phyloP scores from a whole-genome alignment of 1,139 yeast genomes.

The Diutina ranongensis region DNA sequence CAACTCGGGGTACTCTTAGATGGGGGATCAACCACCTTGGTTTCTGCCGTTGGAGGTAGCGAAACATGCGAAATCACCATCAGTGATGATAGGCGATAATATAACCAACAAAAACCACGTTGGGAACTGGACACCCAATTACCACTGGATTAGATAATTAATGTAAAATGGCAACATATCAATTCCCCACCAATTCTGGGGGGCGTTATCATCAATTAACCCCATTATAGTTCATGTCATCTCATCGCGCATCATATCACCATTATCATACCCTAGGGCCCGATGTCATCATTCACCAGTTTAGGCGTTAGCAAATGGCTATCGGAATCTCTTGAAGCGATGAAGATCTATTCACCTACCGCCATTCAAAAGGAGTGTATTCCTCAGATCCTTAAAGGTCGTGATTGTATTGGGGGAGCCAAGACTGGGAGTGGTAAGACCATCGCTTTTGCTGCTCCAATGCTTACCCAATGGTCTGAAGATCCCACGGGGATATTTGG shows the following conservation, averaged over 20 bases:
- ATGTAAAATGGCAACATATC: too few species aligned
- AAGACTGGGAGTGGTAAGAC: slow-evolving; percentile 98
- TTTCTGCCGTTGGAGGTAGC: neutral
- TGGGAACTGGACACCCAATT: too few species aligned
- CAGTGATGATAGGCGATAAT: too few species aligned
- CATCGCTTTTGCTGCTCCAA: slow-evolving; percentile 93
- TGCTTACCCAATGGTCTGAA: slow-evolving; percentile 86
- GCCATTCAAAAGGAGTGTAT: slow-evolving; percentile 82
- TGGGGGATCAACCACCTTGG: neutral
- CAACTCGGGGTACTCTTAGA: neutral
- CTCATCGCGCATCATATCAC: neutral
- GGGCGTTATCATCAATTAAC: too few species aligned
- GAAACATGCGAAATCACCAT: neutral
- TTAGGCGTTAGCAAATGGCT: slow-evolving; percentile 85
- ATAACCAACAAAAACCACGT: too few species aligned
- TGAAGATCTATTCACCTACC: slow-evolving; percentile 79
- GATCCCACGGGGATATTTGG: slow-evolving; percentile 94
- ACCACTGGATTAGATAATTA: too few species aligned
- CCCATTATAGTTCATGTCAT: neutral
- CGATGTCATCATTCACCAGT: slow-evolving; percentile 36
- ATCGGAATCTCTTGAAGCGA: slow-evolving; percentile 62
- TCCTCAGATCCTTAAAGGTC: slow-evolving; percentile 70
- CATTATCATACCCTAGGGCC: neutral
- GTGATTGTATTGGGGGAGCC: slow-evolving; percentile 97
- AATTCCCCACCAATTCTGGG: too few species aligned